Conservation (phyloP, 2,329 filamentous ascomycete species). For the Apiospora arundinis region DNA sequence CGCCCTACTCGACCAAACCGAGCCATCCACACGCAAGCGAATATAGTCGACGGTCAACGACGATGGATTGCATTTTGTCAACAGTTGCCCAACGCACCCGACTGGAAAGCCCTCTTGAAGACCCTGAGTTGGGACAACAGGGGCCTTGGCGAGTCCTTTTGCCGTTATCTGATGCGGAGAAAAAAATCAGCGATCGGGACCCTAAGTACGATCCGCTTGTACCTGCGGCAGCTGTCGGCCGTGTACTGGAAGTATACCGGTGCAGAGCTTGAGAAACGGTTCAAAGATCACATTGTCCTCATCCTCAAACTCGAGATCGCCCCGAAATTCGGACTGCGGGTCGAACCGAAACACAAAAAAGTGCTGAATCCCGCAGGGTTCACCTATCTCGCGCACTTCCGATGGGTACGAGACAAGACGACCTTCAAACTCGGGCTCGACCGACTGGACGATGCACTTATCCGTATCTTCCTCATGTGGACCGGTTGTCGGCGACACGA, state of each 20-base stretch:
- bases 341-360: slow-evolving; percentile 18
- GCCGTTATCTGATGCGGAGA: neutral
- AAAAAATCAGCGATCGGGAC: neutral
- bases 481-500: too few species aligned
- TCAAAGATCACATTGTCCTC: slow-evolving; percentile 4
- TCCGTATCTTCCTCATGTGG: neutral
- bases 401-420: neutral
- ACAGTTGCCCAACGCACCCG: neutral
- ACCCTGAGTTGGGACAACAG: slow-evolving; percentile 1
- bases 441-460: neutral
- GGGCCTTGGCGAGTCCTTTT: neutral
- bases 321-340: slow-evolving; percentile 18
- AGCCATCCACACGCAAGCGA: slow-evolving; percentile 1
- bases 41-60: slow-evolving; percentile 4
- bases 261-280: neutral
- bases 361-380: neutral
- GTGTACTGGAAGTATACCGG: slow-evolving; percentile 11
- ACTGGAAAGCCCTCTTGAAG: slow-evolving; percentile 1
- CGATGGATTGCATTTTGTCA: slow-evolving; percentile 17
- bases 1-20: slow-evolving; percentile 2
- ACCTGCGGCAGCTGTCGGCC: neutral
- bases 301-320: slow-evolving; percentile 10
- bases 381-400: neutral
- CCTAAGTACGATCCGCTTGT: slow-evolving; percentile 14
- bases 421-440: neutral